Evolutionary conservation across 495 filamentous ascomycete species (phyloP).

Genomic region (Neurospora intermedia): DNA sequence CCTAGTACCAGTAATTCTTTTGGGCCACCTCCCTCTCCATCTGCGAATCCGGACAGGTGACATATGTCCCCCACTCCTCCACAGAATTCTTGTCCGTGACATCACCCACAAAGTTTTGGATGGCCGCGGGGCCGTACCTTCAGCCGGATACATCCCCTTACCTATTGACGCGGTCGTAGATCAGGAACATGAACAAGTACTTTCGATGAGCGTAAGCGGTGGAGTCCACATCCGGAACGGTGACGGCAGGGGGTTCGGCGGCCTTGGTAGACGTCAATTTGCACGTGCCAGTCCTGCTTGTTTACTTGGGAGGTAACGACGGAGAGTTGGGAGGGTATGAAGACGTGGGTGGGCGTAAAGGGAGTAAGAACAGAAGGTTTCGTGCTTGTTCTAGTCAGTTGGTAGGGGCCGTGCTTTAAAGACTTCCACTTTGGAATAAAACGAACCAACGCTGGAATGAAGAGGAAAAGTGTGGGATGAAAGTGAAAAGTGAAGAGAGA

Average conservation of each 20-base stretch:
- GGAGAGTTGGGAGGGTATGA: conserved; percentile 25
- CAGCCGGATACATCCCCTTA: conserved; percentile 20
- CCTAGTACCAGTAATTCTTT: conserved; percentile 34
- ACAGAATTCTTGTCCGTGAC: conserved; percentile 20
- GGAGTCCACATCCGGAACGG: conserved; percentile 12
- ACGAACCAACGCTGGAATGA: conserved; percentile 12
- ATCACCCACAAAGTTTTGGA: conserved; percentile 28
- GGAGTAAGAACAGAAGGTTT: conserved; percentile 34
- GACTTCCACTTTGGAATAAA: conserved; percentile 14
- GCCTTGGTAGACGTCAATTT: conserved; percentile 33
- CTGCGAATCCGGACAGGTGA: conserved; percentile 36
- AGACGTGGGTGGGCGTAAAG: conserved; percentile 24
- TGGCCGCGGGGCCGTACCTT: conserved; percentile 13
- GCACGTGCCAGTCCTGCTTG: conserved; percentile 34
- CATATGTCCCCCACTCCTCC: conserved; percentile 32
- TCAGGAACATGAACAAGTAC: conserved; percentile 33
- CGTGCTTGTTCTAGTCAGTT: conserved; percentile 24
- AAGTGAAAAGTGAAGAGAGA: not conserved
- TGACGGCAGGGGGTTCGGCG: conserved; percentile 32
- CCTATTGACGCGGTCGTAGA: conserved; percentile 29
- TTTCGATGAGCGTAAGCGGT: conserved; percentile 36
- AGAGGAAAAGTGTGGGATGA: not conserved
- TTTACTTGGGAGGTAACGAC: conserved; percentile 29
- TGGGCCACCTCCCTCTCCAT: conserved; percentile 28
- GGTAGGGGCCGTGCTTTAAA: not conserved